Evolutionary conservation across 495 filamentous ascomycete genomes (phyloP).

Genomic region (Talaromyces stipitatus): DNA sequence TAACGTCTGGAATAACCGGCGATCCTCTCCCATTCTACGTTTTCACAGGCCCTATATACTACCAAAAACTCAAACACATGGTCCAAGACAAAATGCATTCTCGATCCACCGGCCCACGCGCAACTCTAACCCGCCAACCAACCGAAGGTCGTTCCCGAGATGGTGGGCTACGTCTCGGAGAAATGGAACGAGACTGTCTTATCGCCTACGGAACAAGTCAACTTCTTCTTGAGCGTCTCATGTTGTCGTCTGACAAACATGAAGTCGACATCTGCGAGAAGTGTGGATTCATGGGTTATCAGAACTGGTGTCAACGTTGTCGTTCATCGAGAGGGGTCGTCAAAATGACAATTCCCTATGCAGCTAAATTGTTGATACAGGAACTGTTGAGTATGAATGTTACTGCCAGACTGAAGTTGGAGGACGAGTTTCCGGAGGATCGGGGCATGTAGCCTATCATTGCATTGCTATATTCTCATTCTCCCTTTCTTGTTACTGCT

Average conservation of each 20-base stretch:
- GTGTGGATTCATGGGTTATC: constrained; percentile 91
- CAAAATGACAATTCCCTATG: constrained; percentile 96
- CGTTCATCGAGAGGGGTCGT: constrained; percentile 70
- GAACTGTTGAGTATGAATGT: constrained; percentile 98
- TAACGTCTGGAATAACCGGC: constrained; percentile 92
- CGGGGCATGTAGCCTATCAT: constrained; percentile 24
- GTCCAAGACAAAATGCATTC: constrained; percentile 99
- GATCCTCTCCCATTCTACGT: constrained; percentile 91
- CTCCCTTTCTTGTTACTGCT: not conserved
- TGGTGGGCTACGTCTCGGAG: constrained; percentile 87
- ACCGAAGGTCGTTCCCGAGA: constrained; percentile 91
- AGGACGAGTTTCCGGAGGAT: constrained; percentile 77
- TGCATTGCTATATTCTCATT: not conserved
- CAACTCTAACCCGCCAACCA: constrained; percentile 89
- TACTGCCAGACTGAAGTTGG: constrained; percentile 72
- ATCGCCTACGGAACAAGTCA: constrained; percentile 94
- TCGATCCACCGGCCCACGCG: constrained; percentile 78
- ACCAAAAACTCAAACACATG: constrained; percentile 99
- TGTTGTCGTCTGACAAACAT: constrained; percentile 86
- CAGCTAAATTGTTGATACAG: constrained; percentile 93
- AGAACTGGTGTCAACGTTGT: constrained; percentile 88
- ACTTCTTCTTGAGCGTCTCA: constrained; percentile 85
- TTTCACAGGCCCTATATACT: constrained; percentile 98
- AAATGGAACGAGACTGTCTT: constrained; percentile 98
- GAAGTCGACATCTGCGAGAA: constrained; percentile 85